A percentile compares a stretch with the other conserved stretches of the same genome.
phyloP scores from a whole-genome alignment of 129 eudicot genomes.

The Chrysanthemum makinoi region DNA sequence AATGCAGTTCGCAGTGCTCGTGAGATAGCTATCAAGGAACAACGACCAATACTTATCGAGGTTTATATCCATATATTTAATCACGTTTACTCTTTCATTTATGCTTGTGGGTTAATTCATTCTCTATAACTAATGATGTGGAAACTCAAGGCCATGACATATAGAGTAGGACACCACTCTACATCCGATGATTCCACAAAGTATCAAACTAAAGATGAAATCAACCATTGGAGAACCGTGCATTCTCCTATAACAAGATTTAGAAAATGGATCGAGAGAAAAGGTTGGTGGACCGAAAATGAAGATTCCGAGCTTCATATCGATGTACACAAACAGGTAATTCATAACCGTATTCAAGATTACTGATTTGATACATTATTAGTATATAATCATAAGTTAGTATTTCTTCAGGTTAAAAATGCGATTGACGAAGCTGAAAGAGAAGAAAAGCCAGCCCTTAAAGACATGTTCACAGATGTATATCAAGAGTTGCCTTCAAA shows the following conservation, averaged over 20 bases:
- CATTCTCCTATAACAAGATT: conserved; percentile 13
- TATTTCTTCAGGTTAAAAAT: background rate
- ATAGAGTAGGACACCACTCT: conserved; percentile 16
- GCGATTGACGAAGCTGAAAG: conserved; percentile 1
- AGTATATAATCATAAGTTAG: background rate
- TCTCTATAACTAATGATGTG: background rate
- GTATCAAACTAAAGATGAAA: conserved; percentile 11
- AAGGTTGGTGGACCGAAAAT: conserved; percentile 12
- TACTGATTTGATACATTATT: background rate
- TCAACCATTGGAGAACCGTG: background rate
- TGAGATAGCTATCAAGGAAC: background rate
- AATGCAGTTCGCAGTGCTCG: conserved; percentile 3
- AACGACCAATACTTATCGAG: conserved; percentile 16
- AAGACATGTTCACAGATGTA: background rate
- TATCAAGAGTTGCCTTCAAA: background rate
- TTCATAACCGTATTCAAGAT: background rate
- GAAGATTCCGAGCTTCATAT: conserved; percentile 3
- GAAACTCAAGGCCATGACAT: conserved; percentile 9
- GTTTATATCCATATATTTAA: background rate
- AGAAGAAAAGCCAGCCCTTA: background rate
- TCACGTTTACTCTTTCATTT: background rate
- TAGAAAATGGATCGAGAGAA: conserved; percentile 14
- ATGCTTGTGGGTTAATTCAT: background rate
- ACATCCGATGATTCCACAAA: conserved; percentile 4
- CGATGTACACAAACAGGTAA: background rate